Evolutionary conservation across 2,329 filamentous ascomycete species (phyloP).

Genomic region (Trichoderma hamatum): DNA sequence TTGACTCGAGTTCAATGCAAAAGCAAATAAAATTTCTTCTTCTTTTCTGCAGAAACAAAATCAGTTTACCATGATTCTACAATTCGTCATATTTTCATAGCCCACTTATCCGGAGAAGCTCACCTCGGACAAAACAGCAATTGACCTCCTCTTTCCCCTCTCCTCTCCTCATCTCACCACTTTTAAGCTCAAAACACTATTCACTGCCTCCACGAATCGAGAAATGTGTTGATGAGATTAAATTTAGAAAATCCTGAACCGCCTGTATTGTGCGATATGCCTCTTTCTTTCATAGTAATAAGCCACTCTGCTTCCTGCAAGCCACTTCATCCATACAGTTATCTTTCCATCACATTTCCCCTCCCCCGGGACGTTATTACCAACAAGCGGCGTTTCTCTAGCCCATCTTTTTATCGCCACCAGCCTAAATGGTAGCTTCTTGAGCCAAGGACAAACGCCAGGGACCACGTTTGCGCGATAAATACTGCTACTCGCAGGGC

Average conservation of each 20-base stretch:
- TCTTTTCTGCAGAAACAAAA: background rate
- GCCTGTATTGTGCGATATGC: background rate
- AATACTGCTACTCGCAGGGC: background rate
- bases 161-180: background rate
- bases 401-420: slow-evolving; percentile 6
- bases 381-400: background rate
- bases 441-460: background rate
- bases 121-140: background rate
- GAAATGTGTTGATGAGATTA: background rate
- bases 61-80: background rate
- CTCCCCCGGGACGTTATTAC: background rate
- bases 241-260: background rate
- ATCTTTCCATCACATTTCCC: slow-evolving; percentile 3
- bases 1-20: background rate
- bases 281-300: background rate
- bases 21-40: background rate
- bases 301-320: background rate
- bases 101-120: background rate
- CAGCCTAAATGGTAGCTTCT: background rate
- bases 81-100: background rate
- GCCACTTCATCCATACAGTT: slow-evolving; percentile 22
- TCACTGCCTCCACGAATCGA: background rate
- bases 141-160: background rate
- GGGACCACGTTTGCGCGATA: background rate
- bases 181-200: slow-evolving; percentile 4